Base-by-base conservation (phyloP, 495 filamentous ascomycete species). In the Venustampulla echinocandica region DNA sequence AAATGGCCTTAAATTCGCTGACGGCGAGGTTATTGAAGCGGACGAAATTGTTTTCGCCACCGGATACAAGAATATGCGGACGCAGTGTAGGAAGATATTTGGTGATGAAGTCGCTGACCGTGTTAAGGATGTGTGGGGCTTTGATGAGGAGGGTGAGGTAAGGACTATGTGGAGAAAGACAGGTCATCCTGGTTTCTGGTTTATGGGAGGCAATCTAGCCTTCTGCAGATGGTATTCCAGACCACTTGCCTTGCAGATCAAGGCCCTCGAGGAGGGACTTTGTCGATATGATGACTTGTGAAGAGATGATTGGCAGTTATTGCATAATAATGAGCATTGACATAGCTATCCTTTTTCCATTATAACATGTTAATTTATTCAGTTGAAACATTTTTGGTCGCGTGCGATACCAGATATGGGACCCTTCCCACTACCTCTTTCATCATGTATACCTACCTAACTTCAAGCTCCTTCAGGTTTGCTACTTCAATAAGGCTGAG, bases 1-100 rank as follows among this genome's bases (percentile, higher is more conserved):
- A 0, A 68, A 74, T 39, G 54, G 47, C 4, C 39, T 92, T 2
- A 61, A 66, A 7, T 79, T 95, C 40, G 73, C 67, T 0, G 84
- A 92, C 55, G 85, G 83, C 0, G 70, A 68, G 0, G 69, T 72
- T 47, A 61, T 92, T 0, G 71, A 81, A 45, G 86, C 86, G 0
- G 87, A 93, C 53, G 83, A 86, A 63, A 80, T 94, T 46, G 69
- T 92, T 10, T 80, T 90, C 49, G 87, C 87, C 10, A 94, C 87
- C 11, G 87, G 87, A 0, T 93, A 88, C 61, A 66, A 78, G 46
- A 89, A 88, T 55, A 95, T 92, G 86, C 65, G 74, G 32, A 79
- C 76, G 1, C 67, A 69, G 7, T 69, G 75, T 10, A 61, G 79
- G 4, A 63, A 53, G 18, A 80, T 90, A 35, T 81, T 95, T 42